Evolutionary conservation across 1,284 basidiomycete species (phyloP), one percentile per base, ranked within the genome.

Genomic region (Leccinum ambiguum): DNA sequence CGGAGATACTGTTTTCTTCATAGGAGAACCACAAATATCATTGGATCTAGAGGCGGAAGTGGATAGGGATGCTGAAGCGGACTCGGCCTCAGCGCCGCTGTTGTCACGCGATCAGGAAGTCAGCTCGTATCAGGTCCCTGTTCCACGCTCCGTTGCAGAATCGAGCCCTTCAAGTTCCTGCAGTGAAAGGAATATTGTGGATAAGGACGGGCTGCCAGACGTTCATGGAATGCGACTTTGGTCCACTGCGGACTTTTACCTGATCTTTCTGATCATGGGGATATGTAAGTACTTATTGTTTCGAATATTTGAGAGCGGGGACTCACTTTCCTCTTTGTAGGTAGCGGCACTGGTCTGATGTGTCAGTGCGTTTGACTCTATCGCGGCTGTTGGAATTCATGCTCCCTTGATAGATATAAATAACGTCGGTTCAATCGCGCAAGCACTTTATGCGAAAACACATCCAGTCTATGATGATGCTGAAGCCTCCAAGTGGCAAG

Each of bases 391-490:
- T 21, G 1, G 1, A 8, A 36, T 60, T 64, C 11, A 64, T 56
- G 23, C 23, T 61, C 39, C 59, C 41, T 57, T 6, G 36, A 14
- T 69, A 93, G 91, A 92, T 72, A 97, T 97, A 79, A 97, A 97
- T 78, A 98, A 98, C 70, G 94, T 94, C 23, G 95, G 95, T n/a
- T 90, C 91, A 0, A 94, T 97, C 74, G 88, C 95, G 0, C 89
- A 93, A 73, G 93, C 93, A 0, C 81, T 98, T 13, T 93, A 89
- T 67, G 86, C 90, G 13, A 82, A 89, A 66, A 84, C 85, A 7
- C 84, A 89, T 59, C 76, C 84, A 1, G 72, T 81, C 4, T 93
- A 90, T 70, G 87, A 94, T 70, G 85, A 86, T 21, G 75, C 82
- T 0, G 81, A 83, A 67, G 88, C 94, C 0, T 83, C 88, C 2